Base-by-base conservation (phyloP, 768 basidiomycete genomes). In the Pleurotus pulmonarius region DNA sequence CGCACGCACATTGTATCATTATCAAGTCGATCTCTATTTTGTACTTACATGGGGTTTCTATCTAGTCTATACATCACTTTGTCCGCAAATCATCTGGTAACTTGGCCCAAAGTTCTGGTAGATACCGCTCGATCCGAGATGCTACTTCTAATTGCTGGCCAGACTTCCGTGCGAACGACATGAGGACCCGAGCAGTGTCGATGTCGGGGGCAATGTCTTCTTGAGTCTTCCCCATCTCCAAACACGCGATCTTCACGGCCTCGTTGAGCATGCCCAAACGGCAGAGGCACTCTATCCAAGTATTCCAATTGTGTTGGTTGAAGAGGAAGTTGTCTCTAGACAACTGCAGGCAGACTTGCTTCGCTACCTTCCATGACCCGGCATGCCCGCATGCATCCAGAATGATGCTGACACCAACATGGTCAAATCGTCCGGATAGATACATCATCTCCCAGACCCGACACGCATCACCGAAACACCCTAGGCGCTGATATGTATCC, bases 211-310 rank as follows among this genome's bases (percentile, higher is more conserved):
- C 63, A 9, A 82, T 67, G 4, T 73, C 75, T 53, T 70, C 69
- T 25, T 70, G 67, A 3, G 68, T 56, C 55, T 76, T 72, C 18
- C 75, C 75, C 86, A 94, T 92, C 59, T 86, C 82, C 56, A 80
- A 51, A 57, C 87, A 86, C 16, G 87, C 76, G 15, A 83, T 73
- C 64, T 79, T 78, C 43, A 84, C 66, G 1, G 92, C 94, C 20
- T 90, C 87, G 18, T 85, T 79, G 29, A 92, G 61, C 62, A 76
- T 74, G 7, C 83, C 80, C 46, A 83, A 66, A 20, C 93, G 80
- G 63, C 90, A 92, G n/a, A 96, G 78, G 65, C 88, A 92, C 69
- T 97, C 94, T 16, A 97, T 67, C 76, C 86, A 92, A 0, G 84
- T 78, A 57, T 90, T 85, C 90, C 92, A 94, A 64, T 90, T 88